Base-by-base conservation (phyloP, 257 asterid species). In the Jacaranda copaia region DNA sequence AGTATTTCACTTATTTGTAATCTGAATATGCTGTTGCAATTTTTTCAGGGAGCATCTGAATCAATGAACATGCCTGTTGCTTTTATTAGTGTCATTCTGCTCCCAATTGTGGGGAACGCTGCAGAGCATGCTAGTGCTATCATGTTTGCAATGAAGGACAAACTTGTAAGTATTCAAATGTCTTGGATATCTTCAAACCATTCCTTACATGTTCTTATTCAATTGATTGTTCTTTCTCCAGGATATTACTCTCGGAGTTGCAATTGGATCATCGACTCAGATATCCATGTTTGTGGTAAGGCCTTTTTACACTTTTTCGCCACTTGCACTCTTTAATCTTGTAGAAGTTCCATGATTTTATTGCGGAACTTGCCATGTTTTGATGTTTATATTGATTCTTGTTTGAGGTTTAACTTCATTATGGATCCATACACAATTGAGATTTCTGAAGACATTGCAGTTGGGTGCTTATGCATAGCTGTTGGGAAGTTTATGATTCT, bases 111-210 rank as follows among this genome's bases (percentile, higher is more conserved):
- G 42, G 99, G 99, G 57, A 96, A 96, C 42, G 97, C 99, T 25
- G 97, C 98, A 36, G 99, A 95, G 70, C 99, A 95, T 63, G 98
- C 99, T 64, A 93, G 97, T 80, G 99, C 99, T 68, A 96, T 96
- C 67, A 96, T 91, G 99, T 96, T 96, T 74, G 99, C 99, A 0
- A 90, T 96, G 99, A 96, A 96, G 85, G 95, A 93, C 88, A 95
- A 95, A 80, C 96, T 95, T 55, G 99, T 95, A 68, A 80, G 88
- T 78, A 57, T 74, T 52, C 57, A 52, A 57, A 51, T 56, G 48
- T 66, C 25, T 4, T 48, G 63, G 25, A 57, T 35, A 11, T 74
- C 49, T 12, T 18, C 38, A 9, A 57, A 19, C 10, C 57, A 20
- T 53, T 71, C 15, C 52, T 63, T 36, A 5, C 36, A 4, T 43